phyloP scores from a whole-genome alignment of 257 asterid species.

The Ehretia macrophylla region DNA sequence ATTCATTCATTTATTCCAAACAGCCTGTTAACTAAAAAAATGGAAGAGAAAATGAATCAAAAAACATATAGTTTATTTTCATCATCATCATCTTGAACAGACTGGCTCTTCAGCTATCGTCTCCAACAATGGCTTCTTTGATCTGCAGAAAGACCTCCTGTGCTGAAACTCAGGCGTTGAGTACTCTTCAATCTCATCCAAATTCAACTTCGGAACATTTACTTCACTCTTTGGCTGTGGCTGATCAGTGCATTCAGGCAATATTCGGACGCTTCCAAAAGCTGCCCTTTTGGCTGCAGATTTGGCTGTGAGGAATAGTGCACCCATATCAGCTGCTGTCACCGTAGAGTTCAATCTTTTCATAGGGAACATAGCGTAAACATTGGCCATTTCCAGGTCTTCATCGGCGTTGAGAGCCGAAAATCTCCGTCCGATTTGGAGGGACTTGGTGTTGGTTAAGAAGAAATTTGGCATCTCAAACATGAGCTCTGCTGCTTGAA shows the following conservation, averaged over 20 bases:
- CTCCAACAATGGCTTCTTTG: slow-evolving; percentile 86
- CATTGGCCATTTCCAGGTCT: slow-evolving; percentile 65
- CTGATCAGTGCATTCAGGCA: slow-evolving; percentile 44
- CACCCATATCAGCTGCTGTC: slow-evolving; percentile 66
- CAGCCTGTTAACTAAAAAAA: slow-evolving; percentile 14
- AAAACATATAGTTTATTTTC: not conserved
- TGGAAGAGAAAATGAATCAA: slow-evolving; percentile 9
- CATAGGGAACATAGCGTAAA: slow-evolving; percentile 71
- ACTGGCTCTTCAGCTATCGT: slow-evolving; percentile 70
- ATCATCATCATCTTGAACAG: slow-evolving; percentile 19
- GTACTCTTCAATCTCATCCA: slow-evolving; percentile 59
- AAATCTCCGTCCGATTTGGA: slow-evolving; percentile 65
- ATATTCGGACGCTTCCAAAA: slow-evolving; percentile 35
- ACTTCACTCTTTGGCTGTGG: not conserved
- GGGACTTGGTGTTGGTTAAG: slow-evolving; percentile 50
- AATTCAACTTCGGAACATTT: slow-evolving; percentile 39
- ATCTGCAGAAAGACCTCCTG: slow-evolving; percentile 53
- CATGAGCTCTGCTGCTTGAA: slow-evolving; percentile 71
- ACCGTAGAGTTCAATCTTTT: slow-evolving; percentile 52
- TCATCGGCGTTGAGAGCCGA: slow-evolving; percentile 75
- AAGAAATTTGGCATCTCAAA: slow-evolving; percentile 54
- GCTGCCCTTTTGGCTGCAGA: slow-evolving; percentile 43
- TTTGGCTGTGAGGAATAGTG: slow-evolving; percentile 56
- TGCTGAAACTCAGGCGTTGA: slow-evolving; percentile 51
- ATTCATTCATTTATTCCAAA: not conserved